Evolutionary conservation across 129 eudicot genomes (phyloP).

Genomic region (Pittosporum tobira): DNA sequence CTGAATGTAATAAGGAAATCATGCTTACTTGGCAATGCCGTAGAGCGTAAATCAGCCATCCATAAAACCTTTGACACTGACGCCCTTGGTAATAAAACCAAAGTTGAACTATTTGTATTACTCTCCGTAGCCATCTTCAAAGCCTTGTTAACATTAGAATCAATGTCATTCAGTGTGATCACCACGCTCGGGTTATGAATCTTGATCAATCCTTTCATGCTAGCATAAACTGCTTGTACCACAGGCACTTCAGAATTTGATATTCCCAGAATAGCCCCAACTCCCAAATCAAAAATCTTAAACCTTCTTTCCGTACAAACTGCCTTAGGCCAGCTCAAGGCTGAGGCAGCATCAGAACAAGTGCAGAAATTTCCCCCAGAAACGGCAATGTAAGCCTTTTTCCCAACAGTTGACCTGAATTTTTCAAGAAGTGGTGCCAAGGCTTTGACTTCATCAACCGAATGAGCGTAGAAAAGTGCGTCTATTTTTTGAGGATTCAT

Average conservation of each 20-base stretch:
- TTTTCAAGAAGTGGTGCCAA: slow-evolving; percentile 83
- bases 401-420: slow-evolving; percentile 75
- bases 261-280: slow-evolving; percentile 54
- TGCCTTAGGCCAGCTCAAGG: slow-evolving; percentile 66
- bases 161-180: slow-evolving; percentile 60
- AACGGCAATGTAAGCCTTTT: slow-evolving; percentile 85
- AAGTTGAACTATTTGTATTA: slow-evolving; percentile 33
- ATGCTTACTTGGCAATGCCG: slow-evolving; percentile 85
- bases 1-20: background rate
- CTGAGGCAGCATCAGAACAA: slow-evolving; percentile 78
- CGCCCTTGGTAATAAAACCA: slow-evolving; percentile 63
- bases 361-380: slow-evolving; percentile 79
- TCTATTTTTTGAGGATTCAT: slow-evolving; percentile 92
- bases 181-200: slow-evolving; percentile 85
- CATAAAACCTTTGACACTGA: slow-evolving; percentile 75
- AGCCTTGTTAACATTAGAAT: slow-evolving; percentile 57
- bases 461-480: slow-evolving; percentile 92
- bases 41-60: slow-evolving; percentile 94
- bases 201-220: slow-evolving; percentile 82
- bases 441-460: slow-evolving; percentile 64
- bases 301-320: slow-evolving; percentile 82
- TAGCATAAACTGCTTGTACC: slow-evolving; percentile 65
- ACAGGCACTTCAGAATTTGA: slow-evolving; percentile 89
- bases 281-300: slow-evolving; percentile 78
- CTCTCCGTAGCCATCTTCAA: slow-evolving; percentile 72